Percentiles rank a stretch among this genome's conserved stretches.
phyloP scores from a whole-genome alignment of 768 basidiomycete genomes.

The Naganishia randhawae region DNA sequence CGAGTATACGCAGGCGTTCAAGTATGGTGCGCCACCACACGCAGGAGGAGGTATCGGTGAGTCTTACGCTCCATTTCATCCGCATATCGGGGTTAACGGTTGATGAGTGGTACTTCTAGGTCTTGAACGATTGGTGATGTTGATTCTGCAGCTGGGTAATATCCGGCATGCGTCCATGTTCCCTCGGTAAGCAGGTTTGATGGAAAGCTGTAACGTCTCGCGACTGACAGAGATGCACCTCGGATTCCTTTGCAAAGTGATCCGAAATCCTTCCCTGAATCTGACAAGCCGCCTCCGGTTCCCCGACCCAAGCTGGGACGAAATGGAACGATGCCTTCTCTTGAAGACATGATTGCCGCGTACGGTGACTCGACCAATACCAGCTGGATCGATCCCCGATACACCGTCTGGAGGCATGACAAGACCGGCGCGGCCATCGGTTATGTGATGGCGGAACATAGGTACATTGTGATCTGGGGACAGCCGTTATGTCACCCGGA shows the following conservation, averaged over 20 bases:
- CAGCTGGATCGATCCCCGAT: conserved; percentile 63
- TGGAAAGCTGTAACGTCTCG: too few species aligned
- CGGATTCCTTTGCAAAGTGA: conserved; percentile 13
- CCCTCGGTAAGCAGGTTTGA: conserved; percentile 58
- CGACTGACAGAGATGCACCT: neutral
- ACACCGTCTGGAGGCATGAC: conserved; percentile 58
- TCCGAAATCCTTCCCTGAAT: conserved; percentile 30
- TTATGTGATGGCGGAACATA: conserved; percentile 57
- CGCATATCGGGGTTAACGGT: conserved; percentile 15
- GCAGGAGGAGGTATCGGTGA: conserved; percentile 82
- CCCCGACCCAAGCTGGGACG: conserved; percentile 32
- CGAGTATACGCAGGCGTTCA: conserved; percentile 85
- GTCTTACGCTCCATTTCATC: conserved; percentile 32
- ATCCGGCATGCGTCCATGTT: conserved; percentile 85
- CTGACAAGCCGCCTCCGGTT: conserved; percentile 28
- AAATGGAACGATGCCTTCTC: conserved; percentile 46
- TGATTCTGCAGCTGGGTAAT: conserved; percentile 92
- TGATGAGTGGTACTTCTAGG: conserved; percentile 42
- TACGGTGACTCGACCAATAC: conserved; percentile 69
- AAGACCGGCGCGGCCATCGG: conserved; percentile 62
- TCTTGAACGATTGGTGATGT: conserved; percentile 86
- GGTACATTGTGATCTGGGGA: conserved; percentile 63
- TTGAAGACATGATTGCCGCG: conserved; percentile 60
- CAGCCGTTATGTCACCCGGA: conserved; percentile 57
- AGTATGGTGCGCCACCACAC: conserved; percentile 88